Base-by-base conservation (phyloP, 352 stramenopile genomes). In the Pythium rhizo-oryzae region DNA sequence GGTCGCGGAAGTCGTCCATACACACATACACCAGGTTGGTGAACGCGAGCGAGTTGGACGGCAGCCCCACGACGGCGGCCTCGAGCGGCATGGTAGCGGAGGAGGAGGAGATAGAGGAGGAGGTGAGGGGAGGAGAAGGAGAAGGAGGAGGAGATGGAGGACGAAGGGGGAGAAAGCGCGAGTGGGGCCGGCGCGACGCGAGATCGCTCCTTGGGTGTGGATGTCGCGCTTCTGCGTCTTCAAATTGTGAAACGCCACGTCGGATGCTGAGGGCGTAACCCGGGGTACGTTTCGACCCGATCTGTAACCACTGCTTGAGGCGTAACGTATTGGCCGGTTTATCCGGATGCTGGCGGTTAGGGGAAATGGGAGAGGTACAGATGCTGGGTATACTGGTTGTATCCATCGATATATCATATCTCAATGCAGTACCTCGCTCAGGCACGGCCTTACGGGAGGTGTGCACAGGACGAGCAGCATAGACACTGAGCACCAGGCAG, bases 11-110 rank as follows among this genome's bases (percentile, higher is more conserved):
- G 65, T 93, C 85, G 23, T 94, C 81, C 46, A 80, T 58, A 68
- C 90, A 77, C 35, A 93, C 74, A 59, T 94, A 96, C 18, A 96
- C 72, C 71, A 84, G 82, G 78, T 96, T 96, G 59, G 84, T 93
- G 74, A 91, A 93, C 59, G 84, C 87, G 18, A 91, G 77, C 41
- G 85, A 90, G 67, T 96, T 93, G 74, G 72, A 80, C 28, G 87
- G 84, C 18, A 96, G 78, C 0, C 77, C 77, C 61, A 85, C 80
- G n/a, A 92, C 84, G 4, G 78, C 67, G 33, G 70, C 78, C 65
- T 90, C 81, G 67, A 92, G 70, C 65, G 78, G 57, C 83, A 92
- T 92, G 21, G 19, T 72, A 37, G 39, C 15, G 13, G 25, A 1
- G 24, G 56, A 62, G 39, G 56, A 12, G 23, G 25, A 18, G 41